A percentile compares a stretch with the other conserved stretches of the same genome.
Conservation (phyloP, 352 stramenopile genomes). For the Globisporangium megalacanthum region DNA sequence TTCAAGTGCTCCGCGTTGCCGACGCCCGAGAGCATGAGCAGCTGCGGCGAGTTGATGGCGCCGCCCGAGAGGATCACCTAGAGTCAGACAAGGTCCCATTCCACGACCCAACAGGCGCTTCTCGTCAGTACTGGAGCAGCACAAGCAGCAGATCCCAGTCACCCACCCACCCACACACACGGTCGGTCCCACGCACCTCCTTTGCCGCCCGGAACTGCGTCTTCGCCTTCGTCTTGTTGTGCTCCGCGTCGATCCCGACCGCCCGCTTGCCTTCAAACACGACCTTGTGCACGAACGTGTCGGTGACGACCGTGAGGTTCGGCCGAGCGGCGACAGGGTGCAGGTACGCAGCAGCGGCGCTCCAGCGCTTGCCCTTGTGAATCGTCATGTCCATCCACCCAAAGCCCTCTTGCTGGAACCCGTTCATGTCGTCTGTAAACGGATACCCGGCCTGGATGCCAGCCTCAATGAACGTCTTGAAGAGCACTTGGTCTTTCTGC, state of each 20-base stretch:
- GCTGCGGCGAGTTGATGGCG: constrained; percentile 85
- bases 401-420: constrained; percentile 86
- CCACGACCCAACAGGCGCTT: neutral
- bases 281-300: constrained; percentile 82
- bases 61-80: constrained; percentile 81
- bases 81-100: no score
- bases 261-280: constrained; percentile 79
- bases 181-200: constrained; percentile 32
- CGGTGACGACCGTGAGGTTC: constrained; percentile 74
- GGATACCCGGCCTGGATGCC: constrained; percentile 81
- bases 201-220: constrained; percentile 63
- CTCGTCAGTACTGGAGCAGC: neutral
- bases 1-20: constrained; percentile 71
- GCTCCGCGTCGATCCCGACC: constrained; percentile 65
- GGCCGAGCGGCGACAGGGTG: constrained; percentile 54
- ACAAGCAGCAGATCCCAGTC: neutral
- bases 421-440: constrained; percentile 89
- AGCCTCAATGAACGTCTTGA: constrained; percentile 87
- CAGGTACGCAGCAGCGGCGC: constrained; percentile 68
- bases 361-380: constrained; percentile 78
- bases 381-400: constrained; percentile 90
- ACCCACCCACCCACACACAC: no score
- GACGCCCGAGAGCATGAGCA: constrained; percentile 87
- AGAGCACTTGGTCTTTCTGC: constrained; percentile 83
- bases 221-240: constrained; percentile 49